Conservation (phyloP, 768 basidiomycete genomes). For the Phallus indusiatus region DNA sequence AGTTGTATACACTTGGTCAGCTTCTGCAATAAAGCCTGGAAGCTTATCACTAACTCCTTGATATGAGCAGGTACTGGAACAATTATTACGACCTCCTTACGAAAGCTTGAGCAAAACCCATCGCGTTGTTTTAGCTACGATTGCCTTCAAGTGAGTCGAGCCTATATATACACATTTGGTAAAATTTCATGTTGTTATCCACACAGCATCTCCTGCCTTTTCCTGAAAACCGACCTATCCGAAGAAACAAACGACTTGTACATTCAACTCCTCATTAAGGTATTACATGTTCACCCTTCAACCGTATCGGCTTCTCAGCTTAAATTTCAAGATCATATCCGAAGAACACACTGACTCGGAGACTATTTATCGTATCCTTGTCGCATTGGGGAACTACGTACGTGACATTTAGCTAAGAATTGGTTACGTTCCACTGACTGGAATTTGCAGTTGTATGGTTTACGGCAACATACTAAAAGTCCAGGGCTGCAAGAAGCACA, state of each 20-base stretch:
- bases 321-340: neutral
- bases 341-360: conserved; percentile 53
- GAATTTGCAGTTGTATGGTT: conserved; percentile 36
- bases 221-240: conserved; percentile 34
- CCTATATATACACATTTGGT: neutral
- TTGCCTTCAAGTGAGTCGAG: conserved; percentile 75
- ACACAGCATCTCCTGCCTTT: conserved; percentile 56
- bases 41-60: neutral
- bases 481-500: conserved; percentile 31
- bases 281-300: conserved; percentile 15
- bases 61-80: conserved; percentile 44
- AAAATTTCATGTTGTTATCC: neutral
- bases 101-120: conserved; percentile 54
- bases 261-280: conserved; percentile 37
- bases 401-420: conserved; percentile 15
- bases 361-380: conserved; percentile 58
- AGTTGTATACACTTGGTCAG: neutral
- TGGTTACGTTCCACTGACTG: conserved; percentile 5
- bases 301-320: neutral
- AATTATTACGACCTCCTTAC: conserved; percentile 42
- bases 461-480: conserved; percentile 25
- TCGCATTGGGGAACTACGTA: conserved; percentile 68
- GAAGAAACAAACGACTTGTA: conserved; percentile 31
- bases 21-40: neutral
- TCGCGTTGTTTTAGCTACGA: conserved; percentile 68